phyloP scores from a whole-genome alignment of 2,329 filamentous ascomycete species.

The Talaromyces funiculosus region DNA sequence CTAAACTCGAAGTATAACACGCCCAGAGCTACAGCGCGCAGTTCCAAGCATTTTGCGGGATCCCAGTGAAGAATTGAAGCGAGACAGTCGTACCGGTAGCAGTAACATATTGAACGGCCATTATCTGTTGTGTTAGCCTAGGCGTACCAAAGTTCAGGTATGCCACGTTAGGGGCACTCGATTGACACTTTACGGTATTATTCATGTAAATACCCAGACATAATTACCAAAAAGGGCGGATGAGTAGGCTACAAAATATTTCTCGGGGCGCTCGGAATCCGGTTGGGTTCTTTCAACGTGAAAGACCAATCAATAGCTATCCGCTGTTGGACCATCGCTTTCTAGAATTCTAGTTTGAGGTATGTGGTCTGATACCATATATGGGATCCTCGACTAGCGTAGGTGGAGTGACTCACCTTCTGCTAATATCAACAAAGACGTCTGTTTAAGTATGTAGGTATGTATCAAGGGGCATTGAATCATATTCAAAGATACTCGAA shows the following conservation, averaged over 20 bases:
- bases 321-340: neutral
- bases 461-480: neutral
- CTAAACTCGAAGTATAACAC: too few relatives aligned
- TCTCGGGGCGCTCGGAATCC: neutral
- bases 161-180: neutral
- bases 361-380: neutral
- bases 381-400: neutral
- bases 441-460: neutral
- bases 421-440: neutral
- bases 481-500: too few relatives aligned
- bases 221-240: neutral
- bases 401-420: neutral
- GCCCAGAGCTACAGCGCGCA: constrained; percentile 1
- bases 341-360: neutral
- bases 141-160: neutral
- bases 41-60: neutral
- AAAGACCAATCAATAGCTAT: neutral
- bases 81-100: neutral
- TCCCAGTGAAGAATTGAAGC: neutral
- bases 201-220: too few relatives aligned
- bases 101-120: neutral
- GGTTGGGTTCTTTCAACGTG: neutral
- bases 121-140: neutral
- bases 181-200: neutral
- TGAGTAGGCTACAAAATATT: neutral